phyloP scores from a whole-genome alignment of 116 monocot genomes.

The Zostera marina region DNA sequence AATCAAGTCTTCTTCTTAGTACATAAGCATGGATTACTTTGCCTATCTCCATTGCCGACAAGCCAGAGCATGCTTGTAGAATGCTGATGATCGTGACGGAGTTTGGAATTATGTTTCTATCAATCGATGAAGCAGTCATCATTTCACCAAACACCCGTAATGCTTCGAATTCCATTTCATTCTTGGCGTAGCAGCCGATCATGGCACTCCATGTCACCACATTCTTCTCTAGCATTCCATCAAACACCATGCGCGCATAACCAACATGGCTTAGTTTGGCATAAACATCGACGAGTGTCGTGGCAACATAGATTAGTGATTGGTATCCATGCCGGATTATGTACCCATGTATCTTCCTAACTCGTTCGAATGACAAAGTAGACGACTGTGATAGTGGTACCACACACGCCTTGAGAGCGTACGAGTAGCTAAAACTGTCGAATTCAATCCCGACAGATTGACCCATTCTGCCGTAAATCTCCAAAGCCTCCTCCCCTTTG shows the following conservation, averaged over 20 bases:
- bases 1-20: conserved; percentile 42
- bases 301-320: conserved; percentile 42
- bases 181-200: conserved; percentile 64
- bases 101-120: conserved; percentile 27
- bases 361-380: conserved; percentile 11
- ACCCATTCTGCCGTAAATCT: conserved; percentile 32
- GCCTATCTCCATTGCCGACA: conserved; percentile 60
- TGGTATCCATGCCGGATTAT: conserved; percentile 23
- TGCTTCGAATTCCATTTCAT: conserved; percentile 38
- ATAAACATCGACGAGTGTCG: conserved; percentile 68
- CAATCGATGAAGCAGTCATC: conserved; percentile 13
- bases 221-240: conserved; percentile 38
- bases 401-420: conserved; percentile 69
- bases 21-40: conserved; percentile 69
- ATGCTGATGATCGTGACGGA: conserved; percentile 67
- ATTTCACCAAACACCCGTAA: conserved; percentile 49
- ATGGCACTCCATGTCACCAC: conserved; percentile 88
- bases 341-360: conserved; percentile 44
- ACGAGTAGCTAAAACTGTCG: conserved; percentile 66
- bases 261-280: conserved; percentile 39
- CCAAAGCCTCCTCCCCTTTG: conserved; percentile 40
- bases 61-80: conserved; percentile 63
- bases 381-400: conserved; percentile 10
- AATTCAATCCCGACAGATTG: conserved; percentile 7
- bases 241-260: conserved; percentile 37